Evolutionary conservation across 768 basidiomycete species (phyloP), one percentile per base, ranked within the genome.

Genomic region (Filobasidium floriforme): DNA sequence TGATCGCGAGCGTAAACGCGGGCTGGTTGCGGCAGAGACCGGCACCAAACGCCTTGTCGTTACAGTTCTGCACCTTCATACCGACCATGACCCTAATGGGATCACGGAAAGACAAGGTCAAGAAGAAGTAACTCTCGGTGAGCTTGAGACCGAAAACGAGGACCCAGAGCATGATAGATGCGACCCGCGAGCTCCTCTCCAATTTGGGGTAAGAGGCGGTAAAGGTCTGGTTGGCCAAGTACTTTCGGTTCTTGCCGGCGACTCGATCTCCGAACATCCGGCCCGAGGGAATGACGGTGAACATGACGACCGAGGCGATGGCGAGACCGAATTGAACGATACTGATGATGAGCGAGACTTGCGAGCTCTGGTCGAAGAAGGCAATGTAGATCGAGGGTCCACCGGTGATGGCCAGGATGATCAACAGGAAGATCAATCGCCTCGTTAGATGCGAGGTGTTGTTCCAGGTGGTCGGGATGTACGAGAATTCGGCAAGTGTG

Each of bases 221-320:
- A 81, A 99, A 98, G 0, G 96, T 98, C 77, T 99, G 96, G 69
- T 88, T 92, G 9, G 96, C 96, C 54, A 99, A 88, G 77, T 99
- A 98, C 76, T 99, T 99, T 70, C 96, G 83, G 15, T 87, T 88
- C 81, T 94, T 97, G 60, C 94, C 89, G 0, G 89, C 90, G 0
- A 99, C 96, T 63, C 94, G 86, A 77, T 99, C 96, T 40, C 96
- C 96, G 75, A 99, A 99, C 92, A 98, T 97, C 22, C 94, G 87
- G 0, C 92, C 96, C 0, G 92, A 96, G 0, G 96, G 96, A 80
- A 99, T 85, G 75, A 90, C 83, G 28, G 90, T 85, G 77, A 98
- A 98, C 9, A 93, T 83, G 61, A 93, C 81, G 0, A 90, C 90
- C 9, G 88, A 90, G 62, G 86, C 80, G 60, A 91, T 87, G 28